Percentiles rank a stretch among this genome's conserved stretches.
Conservation (phyloP, 108 stramenopile genomes). For the Craspedostauros australis region DNA sequence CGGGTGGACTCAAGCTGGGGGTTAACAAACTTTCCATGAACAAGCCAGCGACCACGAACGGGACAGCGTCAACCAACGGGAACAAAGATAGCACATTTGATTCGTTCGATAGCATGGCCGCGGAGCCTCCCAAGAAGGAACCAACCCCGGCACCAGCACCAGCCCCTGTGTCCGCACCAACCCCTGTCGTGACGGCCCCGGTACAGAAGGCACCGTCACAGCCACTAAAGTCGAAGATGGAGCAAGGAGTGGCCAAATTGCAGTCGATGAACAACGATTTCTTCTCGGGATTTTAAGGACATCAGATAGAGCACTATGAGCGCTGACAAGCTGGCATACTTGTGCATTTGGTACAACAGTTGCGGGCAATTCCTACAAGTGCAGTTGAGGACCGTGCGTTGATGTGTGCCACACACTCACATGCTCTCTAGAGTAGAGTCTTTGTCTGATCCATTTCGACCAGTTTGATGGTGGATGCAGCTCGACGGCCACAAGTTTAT, state of each 20-base stretch:
- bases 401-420: too few species aligned
- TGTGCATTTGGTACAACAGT: too few species aligned
- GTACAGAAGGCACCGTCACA: slow-evolving; percentile 19
- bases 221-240: slow-evolving; percentile 47
- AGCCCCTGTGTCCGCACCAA: slow-evolving; percentile 19
- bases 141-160: slow-evolving; percentile 15
- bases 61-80: slow-evolving; percentile 57
- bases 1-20: slow-evolving; percentile 38
- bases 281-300: slow-evolving; percentile 53
- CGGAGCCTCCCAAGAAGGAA: slow-evolving; percentile 17
- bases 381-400: too few species aligned
- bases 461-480: too few species aligned
- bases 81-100: too few species aligned
- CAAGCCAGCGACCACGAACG: slow-evolving; percentile 14
- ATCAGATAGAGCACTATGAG: too few species aligned
- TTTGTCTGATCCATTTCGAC: too few species aligned
- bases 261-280: slow-evolving; percentile 81
- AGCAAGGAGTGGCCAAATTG: slow-evolving; percentile 59
- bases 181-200: slow-evolving; percentile 20
- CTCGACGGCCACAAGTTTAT: too few species aligned
- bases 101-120: slow-evolving; percentile 38
- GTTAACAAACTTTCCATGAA: slow-evolving; percentile 54
- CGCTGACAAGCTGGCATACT: too few species aligned
- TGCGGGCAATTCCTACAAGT: too few species aligned
- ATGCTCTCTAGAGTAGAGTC: too few species aligned